Base-by-base conservation (phyloP, 108 stramenopile genomes). In the Nitzschia sp. region DNA sequence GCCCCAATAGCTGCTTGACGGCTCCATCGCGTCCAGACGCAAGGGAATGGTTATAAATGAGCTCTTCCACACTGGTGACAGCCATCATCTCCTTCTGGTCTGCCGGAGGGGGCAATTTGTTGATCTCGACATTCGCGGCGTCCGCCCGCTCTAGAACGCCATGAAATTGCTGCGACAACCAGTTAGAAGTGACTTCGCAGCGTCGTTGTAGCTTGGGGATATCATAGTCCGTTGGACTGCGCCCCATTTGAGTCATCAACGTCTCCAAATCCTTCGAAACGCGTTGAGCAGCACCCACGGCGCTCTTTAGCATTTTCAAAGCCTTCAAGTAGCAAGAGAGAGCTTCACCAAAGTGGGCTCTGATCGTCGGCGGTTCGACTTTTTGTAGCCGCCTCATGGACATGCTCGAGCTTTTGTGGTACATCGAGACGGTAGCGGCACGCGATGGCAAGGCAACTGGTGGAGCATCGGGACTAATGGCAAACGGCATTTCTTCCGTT, bases 71-170 rank as follows among this genome's bases (percentile, higher is more conserved):
- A 23, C 71, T 82, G 9, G 66, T 48, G 32, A 64, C 45, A 32
- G 53, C 46, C 5, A 72, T 47, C 45, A 38, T 53, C 27, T 24
- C 59, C 23, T 63, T 59, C 19, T 46, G 61, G 33, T 51, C 29
- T 25, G 54, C 1, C 11, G 56, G 25, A 23, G 57, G 72, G 42
- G 78, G 69, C 18, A 88, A 32, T 64, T 86, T 86, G n/a, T 77
- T 47, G 19, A 94, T 88, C 59, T 95, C 87, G 17, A 72, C 72
- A 28, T 78, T 85, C 0, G 91, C 87, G 8, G 94, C 91, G 71
- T 92, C 91, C 6, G 90, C 91, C 19, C 94, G 74, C 55, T 95
- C 94, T 0, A 95, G 74, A 6, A 95, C 88, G 18, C 91, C 94
- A 11, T 75, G 83, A 62, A 90, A 95, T 65, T 95, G 91, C 2